A percentile compares a stretch with the other conserved stretches of the same genome.
Evolutionary conservation across 1,284 basidiomycete genomes (phyloP).

Genomic region (Sanguinoderma infundibulare): DNA sequence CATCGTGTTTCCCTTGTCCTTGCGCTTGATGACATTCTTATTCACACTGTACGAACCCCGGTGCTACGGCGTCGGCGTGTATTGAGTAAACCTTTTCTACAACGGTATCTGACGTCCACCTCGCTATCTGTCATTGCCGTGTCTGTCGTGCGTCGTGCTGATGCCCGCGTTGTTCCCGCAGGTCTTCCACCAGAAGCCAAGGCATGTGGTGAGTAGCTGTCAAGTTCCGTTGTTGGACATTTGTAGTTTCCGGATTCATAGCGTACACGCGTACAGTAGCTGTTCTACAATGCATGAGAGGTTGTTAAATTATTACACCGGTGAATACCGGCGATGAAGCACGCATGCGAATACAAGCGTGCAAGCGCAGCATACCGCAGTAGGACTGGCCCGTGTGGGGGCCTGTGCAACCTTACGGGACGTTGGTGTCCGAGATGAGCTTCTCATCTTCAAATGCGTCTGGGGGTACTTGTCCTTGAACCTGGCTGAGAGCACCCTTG

Average conservation of each 20-base stretch:
- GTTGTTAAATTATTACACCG: no score
- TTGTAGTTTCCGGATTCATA: neutral
- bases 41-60: constrained; percentile 55
- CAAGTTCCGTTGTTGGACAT: neutral
- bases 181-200: neutral
- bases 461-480: constrained; percentile 77
- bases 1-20: neutral
- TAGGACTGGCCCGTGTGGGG: neutral
- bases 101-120: constrained; percentile 63
- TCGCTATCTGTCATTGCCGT: constrained; percentile 15
- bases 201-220: neutral
- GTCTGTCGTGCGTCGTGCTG: neutral
- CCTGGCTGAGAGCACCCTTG: constrained; percentile 73
- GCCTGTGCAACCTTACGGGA: constrained; percentile 11
- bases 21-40: constrained; percentile 35
- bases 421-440: constrained; percentile 11
- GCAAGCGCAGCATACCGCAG: neutral
- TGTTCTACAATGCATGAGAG: neutral
- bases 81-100: constrained; percentile 50
- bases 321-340: neutral
- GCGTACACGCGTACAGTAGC: neutral
- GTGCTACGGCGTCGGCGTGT: constrained; percentile 37
- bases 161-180: neutral
- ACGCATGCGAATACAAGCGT: neutral
- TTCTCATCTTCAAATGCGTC: constrained; percentile 74